Evolutionary conservation across 495 filamentous ascomycete genomes (phyloP), one percentile per base, ranked within the genome.

Genomic region (Penicillium paxilli): DNA sequence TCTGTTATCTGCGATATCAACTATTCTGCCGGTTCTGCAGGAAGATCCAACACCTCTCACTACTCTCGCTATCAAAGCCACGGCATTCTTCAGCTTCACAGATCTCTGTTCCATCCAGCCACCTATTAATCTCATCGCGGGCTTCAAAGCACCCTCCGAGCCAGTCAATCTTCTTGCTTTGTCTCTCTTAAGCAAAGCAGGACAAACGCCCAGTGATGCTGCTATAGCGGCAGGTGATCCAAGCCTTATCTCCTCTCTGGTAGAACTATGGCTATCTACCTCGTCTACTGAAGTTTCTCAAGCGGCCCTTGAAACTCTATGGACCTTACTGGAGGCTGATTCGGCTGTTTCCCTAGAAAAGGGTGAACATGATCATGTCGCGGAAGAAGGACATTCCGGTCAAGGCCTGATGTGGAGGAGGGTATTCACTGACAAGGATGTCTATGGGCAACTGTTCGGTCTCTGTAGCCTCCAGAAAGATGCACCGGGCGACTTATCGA

Each of bases 391-490:
- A 17, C 62, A 68, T 26, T 71, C 78, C 30, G 86, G 87, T n/a
- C 83, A 87, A 40, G 87, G 86, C 3, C 71, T 83, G 0, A 73
- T 94, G 64, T 93, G 89, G 90, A 76, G 83, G 52, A 79, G 87
- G 25, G 59, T 92, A 0, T 88, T 95, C 60, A 72, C 75, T 0
- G 86, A 91, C 56, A 73, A 71, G 26, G 79, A 85, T 56, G 76
- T 90, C 5, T 92, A 93, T 60, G 68, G 73, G 0, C 69, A 85
- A 12, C 69, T 93, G 8, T 84, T 87, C 60, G 76, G 75, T 2
- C 70, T 87, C 33, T 85, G 86, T 61, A 84, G 82, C 47, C 74
- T 84, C 2, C 58, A 57, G 1, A 66, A 67, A 14, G 67, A 65
- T 20, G 62, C 68, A 5, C 65, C 72, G n/a, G 66, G 70, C 3